Evolutionary conservation across 83 land plant genomes (phyloP), one percentile per base, ranked within the genome.

Genomic region (Diphasiastrum complanatum): DNA sequence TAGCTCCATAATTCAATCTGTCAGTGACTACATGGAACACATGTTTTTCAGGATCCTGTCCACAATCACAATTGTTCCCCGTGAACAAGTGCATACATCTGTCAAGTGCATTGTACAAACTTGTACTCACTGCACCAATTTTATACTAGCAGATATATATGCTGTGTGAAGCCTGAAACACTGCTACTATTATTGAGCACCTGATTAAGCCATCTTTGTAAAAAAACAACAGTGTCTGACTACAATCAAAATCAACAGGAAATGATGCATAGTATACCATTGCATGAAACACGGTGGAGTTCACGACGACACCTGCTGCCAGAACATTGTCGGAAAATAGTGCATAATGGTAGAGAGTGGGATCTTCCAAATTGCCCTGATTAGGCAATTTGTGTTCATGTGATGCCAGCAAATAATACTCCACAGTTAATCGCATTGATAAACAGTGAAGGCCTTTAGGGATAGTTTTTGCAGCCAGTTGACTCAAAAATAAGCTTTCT

Each of bases 281-380:
- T 10, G 59, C 59, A 27, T 55, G 30, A 16, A 1, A 6, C 0
- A 55, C 59, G 11, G 59, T 55, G 59, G 59, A 55, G 35, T 55
- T 55, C 16, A 55, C 53, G n/a, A 55, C 59, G 18, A 55, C 59
- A 27, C 35, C 30, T 55, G 59, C 35, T 12, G 59, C 59, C 26
- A 55, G 59, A 12, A 55, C 34, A 27, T 55, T 55, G 34, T 55
- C n/a, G n/a, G n/a, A n/a, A n/a, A n/a, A n/a, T n/a, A n/a, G n/a
- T n/a, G n/a, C n/a, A n/a, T n/a, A n/a, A 35, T 55, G 59, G 27
- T 55, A 55, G 0, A 55, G 27, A 30, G 14, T 30, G 19, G 20
- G 28, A 19, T 55, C 59, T 14, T 55, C 59, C 16, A 55, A 35
- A 31, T 32, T 55, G 8, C 27, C 59, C 34, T 12, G 35, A 27